Evolutionary conservation across 163 green algal genomes (phyloP).

Genomic region (Scenedesmus sp.): DNA sequence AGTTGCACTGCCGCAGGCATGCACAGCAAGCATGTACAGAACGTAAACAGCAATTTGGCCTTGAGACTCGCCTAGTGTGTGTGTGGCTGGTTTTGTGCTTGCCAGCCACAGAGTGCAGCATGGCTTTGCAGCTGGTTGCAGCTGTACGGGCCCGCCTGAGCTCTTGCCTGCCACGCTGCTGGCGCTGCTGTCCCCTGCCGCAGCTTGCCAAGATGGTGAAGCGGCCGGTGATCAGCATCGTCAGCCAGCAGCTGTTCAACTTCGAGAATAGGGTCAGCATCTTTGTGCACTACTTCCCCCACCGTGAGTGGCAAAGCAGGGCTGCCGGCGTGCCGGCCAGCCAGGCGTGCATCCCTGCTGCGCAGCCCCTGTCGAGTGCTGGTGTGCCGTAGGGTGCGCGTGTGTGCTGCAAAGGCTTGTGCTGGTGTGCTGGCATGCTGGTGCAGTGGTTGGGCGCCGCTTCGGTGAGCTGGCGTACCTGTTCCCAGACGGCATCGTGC

Average conservation of each 20-base stretch:
- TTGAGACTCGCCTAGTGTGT: no score
- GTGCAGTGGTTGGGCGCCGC: slow-evolving; percentile 7
- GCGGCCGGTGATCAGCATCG: slow-evolving; percentile 48
- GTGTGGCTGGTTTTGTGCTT: no score
- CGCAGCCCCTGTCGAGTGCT: background rate
- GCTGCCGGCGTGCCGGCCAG: background rate
- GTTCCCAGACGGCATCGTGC: slow-evolving; percentile 55
- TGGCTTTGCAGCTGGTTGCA: background rate
- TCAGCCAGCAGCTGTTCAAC: slow-evolving; percentile 55
- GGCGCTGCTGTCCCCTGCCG: background rate
- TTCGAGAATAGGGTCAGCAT: slow-evolving; percentile 37
- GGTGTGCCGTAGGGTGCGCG: background rate
- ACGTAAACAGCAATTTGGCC: no score
- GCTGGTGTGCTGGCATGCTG: background rate
- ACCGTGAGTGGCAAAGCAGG: background rate
- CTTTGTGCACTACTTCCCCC: slow-evolving; percentile 39
- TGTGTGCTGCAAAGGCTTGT: background rate
- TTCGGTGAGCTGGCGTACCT: slow-evolving; percentile 50
- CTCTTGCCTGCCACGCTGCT: background rate
- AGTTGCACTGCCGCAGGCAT: background rate
- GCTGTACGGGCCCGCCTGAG: background rate
- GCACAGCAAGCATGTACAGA: background rate
- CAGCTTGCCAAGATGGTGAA: slow-evolving; percentile 54
- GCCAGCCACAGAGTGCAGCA: background rate
- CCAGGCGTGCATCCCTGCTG: no score